phyloP scores from a whole-genome alignment of 352 stramenopile genomes.

The Phytopythium cucurbitacearum region DNA sequence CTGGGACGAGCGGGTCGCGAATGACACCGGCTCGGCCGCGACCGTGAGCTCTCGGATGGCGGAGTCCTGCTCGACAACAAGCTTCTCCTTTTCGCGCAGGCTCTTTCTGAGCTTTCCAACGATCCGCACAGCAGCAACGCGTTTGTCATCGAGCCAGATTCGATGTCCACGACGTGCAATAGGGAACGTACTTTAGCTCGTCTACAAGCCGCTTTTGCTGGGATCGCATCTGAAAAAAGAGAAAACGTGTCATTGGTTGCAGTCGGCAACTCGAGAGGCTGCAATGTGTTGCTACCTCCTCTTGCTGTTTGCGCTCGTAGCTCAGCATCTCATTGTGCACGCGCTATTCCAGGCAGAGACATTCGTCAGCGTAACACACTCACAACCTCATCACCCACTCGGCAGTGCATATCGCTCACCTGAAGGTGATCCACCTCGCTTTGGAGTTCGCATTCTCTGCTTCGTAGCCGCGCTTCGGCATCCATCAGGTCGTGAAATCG shows the following conservation, averaged over 20 bases:
- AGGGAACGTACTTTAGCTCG: constrained; percentile 38
- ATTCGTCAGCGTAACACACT: background rate
- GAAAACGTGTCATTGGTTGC: background rate
- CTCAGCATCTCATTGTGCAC: constrained; percentile 39
- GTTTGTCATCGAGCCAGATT: background rate
- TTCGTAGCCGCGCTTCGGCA: constrained; percentile 19
- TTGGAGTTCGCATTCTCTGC: constrained; percentile 23
- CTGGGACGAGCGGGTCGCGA: constrained; percentile 28
- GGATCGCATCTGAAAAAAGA: constrained; percentile 22
- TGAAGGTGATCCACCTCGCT: constrained; percentile 29
- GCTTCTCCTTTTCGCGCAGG: constrained; percentile 46
- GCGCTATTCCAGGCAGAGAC: constrained; percentile 15
- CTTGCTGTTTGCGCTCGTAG: constrained; percentile 34
- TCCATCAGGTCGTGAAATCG: constrained; percentile 42
- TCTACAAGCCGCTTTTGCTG: constrained; percentile 49
- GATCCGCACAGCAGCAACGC: background rate
- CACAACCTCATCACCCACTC: background rate
- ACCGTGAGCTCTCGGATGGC: constrained; percentile 40
- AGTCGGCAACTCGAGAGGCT: background rate
- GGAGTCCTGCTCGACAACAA: constrained; percentile 38
- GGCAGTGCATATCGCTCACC: constrained; percentile 7
- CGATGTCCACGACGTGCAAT: background rate
- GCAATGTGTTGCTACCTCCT: constrained; percentile 21
- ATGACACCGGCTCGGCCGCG: constrained; percentile 12
- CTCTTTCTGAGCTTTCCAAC: constrained; percentile 14